phyloP scores from a whole-genome alignment of 2,329 filamentous ascomycete species.

The Alternaria postmessia region DNA sequence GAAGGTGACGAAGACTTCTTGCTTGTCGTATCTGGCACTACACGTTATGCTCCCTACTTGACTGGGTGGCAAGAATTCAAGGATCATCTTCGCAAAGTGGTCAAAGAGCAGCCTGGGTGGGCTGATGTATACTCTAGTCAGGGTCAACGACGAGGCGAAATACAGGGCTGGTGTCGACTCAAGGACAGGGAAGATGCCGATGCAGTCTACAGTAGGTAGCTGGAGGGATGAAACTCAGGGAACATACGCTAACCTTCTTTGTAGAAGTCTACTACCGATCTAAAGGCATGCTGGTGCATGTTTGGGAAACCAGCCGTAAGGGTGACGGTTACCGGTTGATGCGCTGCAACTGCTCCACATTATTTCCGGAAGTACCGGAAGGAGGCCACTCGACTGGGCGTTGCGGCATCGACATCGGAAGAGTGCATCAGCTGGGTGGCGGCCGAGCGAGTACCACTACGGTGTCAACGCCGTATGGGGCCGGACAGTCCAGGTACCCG shows the following conservation, averaged over 20 bases:
- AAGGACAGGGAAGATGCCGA: conserved; percentile 46
- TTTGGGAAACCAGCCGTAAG: conserved; percentile 43
- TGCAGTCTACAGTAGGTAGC: conserved; percentile 41
- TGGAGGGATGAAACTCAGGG: background rate
- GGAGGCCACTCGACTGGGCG: conserved; percentile 38
- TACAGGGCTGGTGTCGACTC: conserved; percentile 49
- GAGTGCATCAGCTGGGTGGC: conserved; percentile 33
- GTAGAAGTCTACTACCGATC: conserved; percentile 33
- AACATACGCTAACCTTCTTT: conserved; percentile 2
- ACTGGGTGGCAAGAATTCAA: conserved; percentile 50
- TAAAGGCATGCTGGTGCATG: conserved; percentile 41
- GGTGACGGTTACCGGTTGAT: conserved; percentile 38
- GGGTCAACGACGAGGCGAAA: conserved; percentile 37
- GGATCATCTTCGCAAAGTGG: conserved; percentile 44
- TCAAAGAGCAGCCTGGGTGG: conserved; percentile 50
- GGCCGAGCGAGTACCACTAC: conserved; percentile 12
- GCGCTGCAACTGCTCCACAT: conserved; percentile 46
- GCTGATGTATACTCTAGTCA: conserved; percentile 42
- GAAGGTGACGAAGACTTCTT: conserved; percentile 39
- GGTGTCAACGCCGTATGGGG: conserved; percentile 25
- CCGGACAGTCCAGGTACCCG: conserved; percentile 30
- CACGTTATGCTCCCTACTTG: conserved; percentile 38
- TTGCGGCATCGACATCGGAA: conserved; percentile 42
- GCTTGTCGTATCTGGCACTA: conserved; percentile 39
- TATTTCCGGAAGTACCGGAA: conserved; percentile 36